Evolutionary conservation across 2,329 filamentous ascomycete genomes (phyloP), one percentile per base, ranked within the genome.

Genomic region (Tolypocladium paradoxum): DNA sequence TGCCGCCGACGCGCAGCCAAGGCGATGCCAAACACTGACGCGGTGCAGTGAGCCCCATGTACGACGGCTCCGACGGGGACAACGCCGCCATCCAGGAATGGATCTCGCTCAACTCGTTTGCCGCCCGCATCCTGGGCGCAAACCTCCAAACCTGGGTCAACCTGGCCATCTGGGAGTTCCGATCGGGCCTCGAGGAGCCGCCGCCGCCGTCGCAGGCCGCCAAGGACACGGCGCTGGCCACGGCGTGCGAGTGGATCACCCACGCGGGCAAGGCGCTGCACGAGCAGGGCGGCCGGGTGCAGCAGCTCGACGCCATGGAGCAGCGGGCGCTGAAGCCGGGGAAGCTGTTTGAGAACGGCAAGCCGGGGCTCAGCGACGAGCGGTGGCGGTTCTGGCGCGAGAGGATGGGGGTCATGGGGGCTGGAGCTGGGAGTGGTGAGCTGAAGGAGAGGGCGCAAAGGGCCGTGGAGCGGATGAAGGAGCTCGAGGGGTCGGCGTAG

Each of bases 101-200:
- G 65, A 55, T 64, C 34, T 65, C 62, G 11, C 56, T 68, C 57
- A 66, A 69, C 59, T 65, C 65, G 12, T 67, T 69, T 46, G 59
- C 61, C 48, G 67, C 67, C 27, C 65, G 62, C 48, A 54, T 68
- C 20, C 58, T 64, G 51, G 62, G 60, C 54, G 49, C 55, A n/a
- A 35, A 46, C 8, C 55, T 61, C 20, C 53, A 56, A 27, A 16
- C 49, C 12, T 65, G 63, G 58, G 56, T 56, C 43, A 64, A 64
- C 50, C 59, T 66, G 43, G 65, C 58, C 50, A 54, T 68, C 51
- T 65, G 63, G 62, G 58, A 63, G 51, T 54, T 69, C n/a, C 65
- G 65, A 33, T 54, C 53, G 14, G 61, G 57, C 11, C 63, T 69
- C 27, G 67, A 68, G 54, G 58, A 63, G 55, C 24, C 55, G 22